phyloP scores from a whole-genome alignment of 768 basidiomycete species.

The Amanita pseudoporphyria region DNA sequence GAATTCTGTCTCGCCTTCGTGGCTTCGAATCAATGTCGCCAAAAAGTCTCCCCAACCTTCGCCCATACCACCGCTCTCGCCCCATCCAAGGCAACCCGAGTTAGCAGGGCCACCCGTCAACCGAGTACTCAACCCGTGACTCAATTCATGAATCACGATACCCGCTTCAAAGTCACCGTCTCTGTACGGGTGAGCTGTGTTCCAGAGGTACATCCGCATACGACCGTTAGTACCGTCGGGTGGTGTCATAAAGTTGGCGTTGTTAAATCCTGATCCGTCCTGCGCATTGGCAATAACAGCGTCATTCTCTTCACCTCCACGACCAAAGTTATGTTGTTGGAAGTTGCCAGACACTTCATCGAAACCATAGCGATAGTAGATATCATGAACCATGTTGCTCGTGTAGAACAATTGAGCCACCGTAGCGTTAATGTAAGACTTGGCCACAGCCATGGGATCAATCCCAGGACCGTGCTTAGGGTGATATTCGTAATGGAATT shows the following conservation, averaged over 20 bases:
- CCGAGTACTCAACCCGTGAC: conserved; percentile 89
- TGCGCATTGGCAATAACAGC: conserved; percentile 93
- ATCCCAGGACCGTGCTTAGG: conserved; percentile 46
- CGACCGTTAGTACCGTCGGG: conserved; percentile 81
- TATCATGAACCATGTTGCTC: conserved; percentile 69
- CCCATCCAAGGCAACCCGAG: conserved; percentile 92
- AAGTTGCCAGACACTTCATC: conserved; percentile 91
- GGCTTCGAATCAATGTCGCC: conserved; percentile 81
- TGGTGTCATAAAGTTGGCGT: conserved; percentile 86
- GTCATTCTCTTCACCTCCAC: conserved; percentile 80
- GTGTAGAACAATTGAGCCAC: conserved; percentile 89
- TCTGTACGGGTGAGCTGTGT: conserved; percentile 79
- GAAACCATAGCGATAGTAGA: conserved; percentile 88
- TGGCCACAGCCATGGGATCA: conserved; percentile 62
- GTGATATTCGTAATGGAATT: conserved; percentile 68
- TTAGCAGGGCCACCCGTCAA: conserved; percentile 90
- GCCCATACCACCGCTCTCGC: conserved; percentile 95
- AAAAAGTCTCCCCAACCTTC: conserved; percentile 96
- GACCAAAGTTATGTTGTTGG: conserved; percentile 95
- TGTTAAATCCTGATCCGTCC: conserved; percentile 90
- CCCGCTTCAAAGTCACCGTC: conserved; percentile 96
- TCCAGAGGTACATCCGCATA: conserved; percentile 97
- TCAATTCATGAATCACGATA: conserved; percentile 88
- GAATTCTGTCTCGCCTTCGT: conserved; percentile 62
- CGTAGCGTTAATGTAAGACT: conserved; percentile 79